Percentiles rank a stretch among this genome's conserved stretches.
These are phyloP conservation scores for Nadsonia commutata DNA, from an alignment of 1,139 yeast species.

Conservation along the genomic window DNA sequence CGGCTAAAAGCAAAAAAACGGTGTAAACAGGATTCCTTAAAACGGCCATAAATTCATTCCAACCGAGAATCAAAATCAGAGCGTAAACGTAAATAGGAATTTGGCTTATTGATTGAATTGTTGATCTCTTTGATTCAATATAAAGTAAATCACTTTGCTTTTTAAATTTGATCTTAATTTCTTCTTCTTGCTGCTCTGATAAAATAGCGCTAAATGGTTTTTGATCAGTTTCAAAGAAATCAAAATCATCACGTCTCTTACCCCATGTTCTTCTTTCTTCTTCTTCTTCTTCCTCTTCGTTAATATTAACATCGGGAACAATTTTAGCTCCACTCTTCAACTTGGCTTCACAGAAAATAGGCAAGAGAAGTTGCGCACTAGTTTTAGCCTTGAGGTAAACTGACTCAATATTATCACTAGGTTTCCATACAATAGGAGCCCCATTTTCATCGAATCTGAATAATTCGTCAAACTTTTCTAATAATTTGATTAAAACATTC, in stretches of 20 bases:
- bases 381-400: slow-evolving; percentile 47
- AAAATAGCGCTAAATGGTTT: slow-evolving; percentile 44
- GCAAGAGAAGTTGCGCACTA: slow-evolving; percentile 41
- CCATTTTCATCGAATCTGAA: slow-evolving; percentile 78
- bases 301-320: slow-evolving; percentile 39
- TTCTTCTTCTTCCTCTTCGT: slow-evolving; percentile 20
- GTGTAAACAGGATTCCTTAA: slow-evolving; percentile 57
- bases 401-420: slow-evolving; percentile 55
- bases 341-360: slow-evolving; percentile 44
- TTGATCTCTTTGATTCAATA: slow-evolving; percentile 50
- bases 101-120: slow-evolving; percentile 35
- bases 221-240: slow-evolving; percentile 6
- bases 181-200: slow-evolving; percentile 40
- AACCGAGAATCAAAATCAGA: slow-evolving; percentile 63
- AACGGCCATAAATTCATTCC: slow-evolving; percentile 91
- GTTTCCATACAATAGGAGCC: slow-evolving; percentile 70
- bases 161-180: slow-evolving; percentile 47
- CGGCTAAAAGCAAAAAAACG: slow-evolving; percentile 37
- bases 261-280: slow-evolving; percentile 16
- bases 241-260: slow-evolving; percentile 31
- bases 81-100: slow-evolving; percentile 75
- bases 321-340: slow-evolving; percentile 40
- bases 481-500: slow-evolving; percentile 21
- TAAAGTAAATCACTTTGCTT: slow-evolving; percentile 69
- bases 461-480: slow-evolving; percentile 55